Conservation (phyloP, 345 rosid genomes). For the Arabidopsis arenosa region DNA sequence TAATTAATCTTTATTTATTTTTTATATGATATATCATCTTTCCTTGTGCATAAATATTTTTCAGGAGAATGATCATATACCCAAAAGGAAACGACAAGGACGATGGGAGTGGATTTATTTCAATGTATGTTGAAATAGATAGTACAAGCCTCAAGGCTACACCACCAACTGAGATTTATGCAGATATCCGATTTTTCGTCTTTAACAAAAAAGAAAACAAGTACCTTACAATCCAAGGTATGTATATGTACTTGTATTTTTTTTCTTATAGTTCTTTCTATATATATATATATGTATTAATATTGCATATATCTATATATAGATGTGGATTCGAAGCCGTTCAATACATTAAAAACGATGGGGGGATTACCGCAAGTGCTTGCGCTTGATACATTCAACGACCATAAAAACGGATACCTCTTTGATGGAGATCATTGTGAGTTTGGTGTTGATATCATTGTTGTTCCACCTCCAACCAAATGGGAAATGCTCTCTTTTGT, state of each 20-base stretch:
- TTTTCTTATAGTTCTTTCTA: neutral
- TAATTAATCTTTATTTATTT: no score
- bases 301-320: neutral
- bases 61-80: neutral
- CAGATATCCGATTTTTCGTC: conserved; percentile 5
- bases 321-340: neutral
- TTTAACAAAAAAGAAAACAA: conserved; percentile 25
- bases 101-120: conserved; percentile 11
- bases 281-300: neutral
- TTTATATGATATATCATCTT: no score
- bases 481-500: conserved; percentile 3
- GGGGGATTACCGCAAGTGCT: conserved; percentile 5
- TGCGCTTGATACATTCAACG: conserved; percentile 1
- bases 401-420: conserved; percentile 1
- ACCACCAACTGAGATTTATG: neutral
- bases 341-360: neutral
- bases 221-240: conserved; percentile 30
- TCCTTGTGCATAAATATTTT: no score
- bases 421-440: conserved; percentile 30
- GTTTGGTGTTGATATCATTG: conserved; percentile 33
- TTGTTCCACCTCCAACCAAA: conserved; percentile 5
- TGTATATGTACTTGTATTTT: neutral
- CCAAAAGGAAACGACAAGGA: conserved; percentile 3
- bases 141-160: neutral
- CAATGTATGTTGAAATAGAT: conserved; percentile 34